A percentile compares a stretch with the other conserved stretches of the same genome.
These are phyloP conservation scores for Cyclotella cryptica DNA, from an alignment of 108 stramenopile species.

Conservation along the genomic window DNA sequence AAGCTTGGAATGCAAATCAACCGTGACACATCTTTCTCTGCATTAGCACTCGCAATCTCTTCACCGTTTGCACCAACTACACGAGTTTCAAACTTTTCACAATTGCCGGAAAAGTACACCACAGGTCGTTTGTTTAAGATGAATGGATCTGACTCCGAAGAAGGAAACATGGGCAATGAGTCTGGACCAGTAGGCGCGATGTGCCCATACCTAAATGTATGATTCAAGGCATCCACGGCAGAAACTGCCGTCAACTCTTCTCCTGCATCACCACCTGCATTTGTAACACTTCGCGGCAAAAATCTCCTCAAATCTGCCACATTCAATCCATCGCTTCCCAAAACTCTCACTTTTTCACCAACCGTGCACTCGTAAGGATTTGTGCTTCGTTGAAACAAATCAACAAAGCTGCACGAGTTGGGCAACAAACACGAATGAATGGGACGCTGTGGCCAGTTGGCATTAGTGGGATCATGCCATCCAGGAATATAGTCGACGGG, in stretches of 20 bases:
- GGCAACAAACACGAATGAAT: conserved; percentile 79
- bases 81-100: conserved; percentile 64
- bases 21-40: conserved; percentile 30
- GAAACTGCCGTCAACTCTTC: conserved; percentile 20
- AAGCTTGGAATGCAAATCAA: conserved; percentile 84
- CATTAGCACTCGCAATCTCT: conserved; percentile 12
- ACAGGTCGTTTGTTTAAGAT: conserved; percentile 59
- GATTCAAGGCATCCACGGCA: conserved; percentile 63
- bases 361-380: conserved; percentile 74
- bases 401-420: conserved; percentile 44
- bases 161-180: conserved; percentile 81
- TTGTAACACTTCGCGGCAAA: conserved; percentile 30
- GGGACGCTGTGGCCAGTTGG: conserved; percentile 89
- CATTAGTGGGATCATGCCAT: conserved; percentile 82
- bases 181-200: conserved; percentile 91
- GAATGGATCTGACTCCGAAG: conserved; percentile 79
- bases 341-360: conserved; percentile 41
- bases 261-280: conserved; percentile 16
- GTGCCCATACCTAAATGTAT: conserved; percentile 71
- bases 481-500: conserved; percentile 85
- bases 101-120: conserved; percentile 75
- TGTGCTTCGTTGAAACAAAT: conserved; percentile 62
- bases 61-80: conserved; percentile 38
- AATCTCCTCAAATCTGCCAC: conserved; percentile 70
- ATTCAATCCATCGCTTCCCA: conserved; percentile 85